These are phyloP conservation scores for Aspergillus sp. DNA, from an alignment of 2,329 filamentous ascomycete species.

Conservation along the genomic window DNA sequence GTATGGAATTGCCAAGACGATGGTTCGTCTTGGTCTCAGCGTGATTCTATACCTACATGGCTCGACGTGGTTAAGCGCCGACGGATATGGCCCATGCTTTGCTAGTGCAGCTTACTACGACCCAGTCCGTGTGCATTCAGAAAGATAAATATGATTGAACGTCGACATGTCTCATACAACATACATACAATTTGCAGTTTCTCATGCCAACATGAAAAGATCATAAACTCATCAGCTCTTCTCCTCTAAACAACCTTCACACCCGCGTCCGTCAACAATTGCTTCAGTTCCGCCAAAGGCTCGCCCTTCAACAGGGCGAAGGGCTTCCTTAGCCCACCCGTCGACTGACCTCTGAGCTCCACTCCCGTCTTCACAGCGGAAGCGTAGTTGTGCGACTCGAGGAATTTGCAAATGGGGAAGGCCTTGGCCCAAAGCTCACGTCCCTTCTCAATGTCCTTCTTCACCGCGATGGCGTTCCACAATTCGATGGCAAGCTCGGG, in stretches of 20 bases:
- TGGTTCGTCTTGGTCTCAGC: constrained; percentile 19
- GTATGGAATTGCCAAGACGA: constrained; percentile 31
- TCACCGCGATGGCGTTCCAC: constrained; percentile 48
- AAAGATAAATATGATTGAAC: not conserved
- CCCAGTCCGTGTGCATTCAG: not conserved
- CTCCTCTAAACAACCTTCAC: constrained; percentile 30
- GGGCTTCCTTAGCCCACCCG: constrained; percentile 52
- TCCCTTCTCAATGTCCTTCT: constrained; percentile 44
- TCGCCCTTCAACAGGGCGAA: constrained; percentile 42
- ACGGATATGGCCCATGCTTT: constrained; percentile 30
- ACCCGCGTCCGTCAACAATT: constrained; percentile 40
- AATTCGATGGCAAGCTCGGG: constrained; percentile 50
- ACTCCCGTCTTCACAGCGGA: constrained; percentile 52
- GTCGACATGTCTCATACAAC: not conserved
- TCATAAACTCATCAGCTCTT: not conserved
- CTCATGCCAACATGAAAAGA: not conserved
- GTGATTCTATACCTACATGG: constrained; percentile 29
- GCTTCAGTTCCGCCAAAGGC: constrained; percentile 35
- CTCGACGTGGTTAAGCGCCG: constrained; percentile 24
- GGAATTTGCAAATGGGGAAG: constrained; percentile 52
- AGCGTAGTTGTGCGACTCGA: constrained; percentile 51
- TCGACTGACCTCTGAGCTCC: constrained; percentile 47
- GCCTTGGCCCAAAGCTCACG: constrained; percentile 51
- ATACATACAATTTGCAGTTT: not conserved
- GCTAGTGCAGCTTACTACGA: constrained; percentile 9